Evolutionary conservation across 352 stramenopile genomes (phyloP).

Genomic region (Globisporangium middletonii): DNA sequence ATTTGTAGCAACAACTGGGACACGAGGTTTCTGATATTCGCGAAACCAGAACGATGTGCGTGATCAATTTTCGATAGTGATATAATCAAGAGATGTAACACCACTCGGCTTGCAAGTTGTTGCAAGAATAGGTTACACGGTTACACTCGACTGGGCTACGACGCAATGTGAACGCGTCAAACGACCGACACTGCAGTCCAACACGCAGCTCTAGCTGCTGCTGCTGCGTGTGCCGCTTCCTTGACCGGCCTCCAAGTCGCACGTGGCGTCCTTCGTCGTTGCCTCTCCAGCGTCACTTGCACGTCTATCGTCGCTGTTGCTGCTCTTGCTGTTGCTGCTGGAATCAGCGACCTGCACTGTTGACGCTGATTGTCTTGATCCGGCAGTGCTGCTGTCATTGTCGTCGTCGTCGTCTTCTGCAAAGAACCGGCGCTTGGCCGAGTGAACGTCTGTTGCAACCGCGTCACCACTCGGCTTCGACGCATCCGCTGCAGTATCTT

Average conservation of each 20-base stretch:
- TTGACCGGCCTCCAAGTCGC: neutral
- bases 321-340: neutral
- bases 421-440: slow-evolving; percentile 11
- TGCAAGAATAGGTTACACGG: too few relatives aligned
- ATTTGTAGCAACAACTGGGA: too few relatives aligned
- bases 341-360: neutral
- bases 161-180: too few relatives aligned
- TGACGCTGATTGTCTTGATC: neutral
- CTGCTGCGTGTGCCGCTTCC: neutral
- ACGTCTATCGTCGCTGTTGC: neutral
- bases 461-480: neutral
- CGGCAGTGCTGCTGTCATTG: neutral
- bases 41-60: too few relatives aligned
- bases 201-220: neutral
- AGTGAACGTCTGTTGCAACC: neutral
- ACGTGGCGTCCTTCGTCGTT: too few relatives aligned
- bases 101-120: too few relatives aligned
- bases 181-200: too few relatives aligned
- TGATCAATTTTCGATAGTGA: too few relatives aligned
- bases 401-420: slow-evolving; percentile 6
- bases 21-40: neutral
- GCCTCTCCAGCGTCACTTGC: neutral
- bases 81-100: too few relatives aligned
- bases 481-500: neutral
- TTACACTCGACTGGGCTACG: too few relatives aligned